These are phyloP conservation scores for Abelmoschus esculentus DNA, from an alignment of 345 rosid species.

Conservation along the genomic window DNA sequence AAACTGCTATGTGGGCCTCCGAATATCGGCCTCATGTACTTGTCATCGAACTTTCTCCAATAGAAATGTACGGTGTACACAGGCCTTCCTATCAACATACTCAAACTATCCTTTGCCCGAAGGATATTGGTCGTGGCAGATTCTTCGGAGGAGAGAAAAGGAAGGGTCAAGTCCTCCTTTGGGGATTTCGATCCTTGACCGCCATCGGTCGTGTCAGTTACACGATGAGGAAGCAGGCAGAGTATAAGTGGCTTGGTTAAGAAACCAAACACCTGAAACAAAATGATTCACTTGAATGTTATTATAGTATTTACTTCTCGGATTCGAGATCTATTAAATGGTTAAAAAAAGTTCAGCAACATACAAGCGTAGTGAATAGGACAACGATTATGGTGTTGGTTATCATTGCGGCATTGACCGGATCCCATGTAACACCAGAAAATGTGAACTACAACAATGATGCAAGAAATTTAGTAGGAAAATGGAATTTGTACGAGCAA, in stretches of 20 bases:
- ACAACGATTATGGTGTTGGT: constrained; percentile 61
- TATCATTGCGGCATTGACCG: constrained; percentile 60
- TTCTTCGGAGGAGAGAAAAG: constrained; percentile 62
- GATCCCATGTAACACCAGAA: constrained; percentile 65
- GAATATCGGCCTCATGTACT: constrained; percentile 81
- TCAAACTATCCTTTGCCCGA: constrained; percentile 65
- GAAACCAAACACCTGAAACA: constrained; percentile 73
- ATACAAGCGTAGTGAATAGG: constrained; percentile 68
- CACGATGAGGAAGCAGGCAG: constrained; percentile 42
- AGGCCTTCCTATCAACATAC: constrained; percentile 75
- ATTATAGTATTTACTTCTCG: not conserved
- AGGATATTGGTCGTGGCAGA: constrained; percentile 55
- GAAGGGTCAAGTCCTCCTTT: constrained; percentile 44
- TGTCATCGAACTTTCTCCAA: constrained; percentile 82
- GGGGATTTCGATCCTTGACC: constrained; percentile 35
- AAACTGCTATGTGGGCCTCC: constrained; percentile 50
- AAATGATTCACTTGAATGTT: not conserved
- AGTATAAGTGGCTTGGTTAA: constrained; percentile 69
- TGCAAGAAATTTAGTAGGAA: not conserved
- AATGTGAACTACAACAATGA: constrained; percentile 51
- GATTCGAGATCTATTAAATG: not conserved
- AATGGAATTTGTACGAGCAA: not conserved
- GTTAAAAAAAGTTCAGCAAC: not conserved
- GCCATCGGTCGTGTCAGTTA: not conserved
- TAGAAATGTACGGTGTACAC: constrained; percentile 68